Base-by-base conservation (phyloP, 176 grass and related monocot genomes). In the Eragrostis curvula region DNA sequence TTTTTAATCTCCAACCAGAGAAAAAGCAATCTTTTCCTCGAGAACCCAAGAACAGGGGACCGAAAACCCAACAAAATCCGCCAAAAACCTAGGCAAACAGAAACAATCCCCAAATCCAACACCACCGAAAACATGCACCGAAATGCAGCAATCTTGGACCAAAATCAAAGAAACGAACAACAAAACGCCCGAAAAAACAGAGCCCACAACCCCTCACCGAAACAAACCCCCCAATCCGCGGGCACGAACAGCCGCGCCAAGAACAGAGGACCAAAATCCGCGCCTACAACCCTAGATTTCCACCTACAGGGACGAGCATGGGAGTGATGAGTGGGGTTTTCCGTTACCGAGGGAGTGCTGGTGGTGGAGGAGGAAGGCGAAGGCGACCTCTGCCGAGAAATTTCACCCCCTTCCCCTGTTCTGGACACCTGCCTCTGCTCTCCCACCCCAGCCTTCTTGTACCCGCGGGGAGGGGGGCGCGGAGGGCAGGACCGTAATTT, bases 231-330 rank as follows among this genome's bases (percentile, higher is more conserved):
- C 14, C 18, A 84, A 79, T 68, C 36, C 85, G 29, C 28, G 44
- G 9, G 5, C 45, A 52, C 29, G 14, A 73, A 46, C 53, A 15
- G 15, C 62, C 14, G 48, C 0, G 21, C 16, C 52, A 61, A 68
- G 63, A 69, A 41, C 42, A 25, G 29, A 11, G 15, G 15, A 23
- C 25, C 53, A 12, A 81, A 36, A 64, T 70, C 82, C 47, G 3
- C 23, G 10, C 69, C 74, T 23, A 57, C 42, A 89, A 81, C 83
- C 83, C 78, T 89, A 89, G 83, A 82, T 85, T 85, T 55, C 24
- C 8, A 30, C 9, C 13, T 13, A 52, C 15, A 43, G 58, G 13
- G 58, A 70, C 0, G 8, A 11, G 46, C 0, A 16, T 11, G 9
- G 42, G 3, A 3, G 10, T 12, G 32, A 1, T 5, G 44, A 36